Evolutionary conservation across 2,329 filamentous ascomycete genomes (phyloP), one percentile per base, ranked within the genome.

Genomic region (Penicillium sp.): DNA sequence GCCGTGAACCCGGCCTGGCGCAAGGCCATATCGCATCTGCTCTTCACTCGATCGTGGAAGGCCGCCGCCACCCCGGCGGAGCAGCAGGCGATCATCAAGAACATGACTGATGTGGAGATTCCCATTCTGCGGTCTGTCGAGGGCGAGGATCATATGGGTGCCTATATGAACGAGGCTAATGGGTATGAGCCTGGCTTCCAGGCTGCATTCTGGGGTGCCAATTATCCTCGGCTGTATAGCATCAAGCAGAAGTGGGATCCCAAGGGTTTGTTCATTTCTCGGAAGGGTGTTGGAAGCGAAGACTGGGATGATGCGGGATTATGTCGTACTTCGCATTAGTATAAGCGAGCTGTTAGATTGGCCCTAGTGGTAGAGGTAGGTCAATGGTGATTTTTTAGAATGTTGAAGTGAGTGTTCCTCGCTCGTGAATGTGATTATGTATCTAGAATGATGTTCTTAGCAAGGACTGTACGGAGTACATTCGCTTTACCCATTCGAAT

Each of bases 1-100:
- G 70, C 74, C 8, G 71, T 76, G 25, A 78, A 80, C 11, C 77
- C 76, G 0, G 75, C 77, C 34, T 80, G 76, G 62, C 72, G 79
- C 52, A 80, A 79, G 63, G 74, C 75, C 6, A 73, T 78, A 20
- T 67, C 76, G 7, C 78, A 82, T 54, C 60, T 78, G 43, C 64
- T 71, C 14, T 68, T 73, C 35, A 56, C 64, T 4, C 56, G 68
- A 4, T 54, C 39, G 14, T 74, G 75, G 74, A 22, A 54, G 52
- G 37, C 55, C 49, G 63, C 58, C 56, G 57, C 73, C 10, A 69
- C 69, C 6, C 55, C 71, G 17, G 67, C 65, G 4, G 64, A 72
- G 50, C 66, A 73, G 62, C n/a, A 73, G 31, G 71, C 73, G n/a
- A 64, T 79, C 52, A 76, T 75, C 22, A 69, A 78, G 48, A 70